These are phyloP conservation scores for Salvia rosmarinus DNA, from an alignment of 257 asterid genomes.

Conservation along the genomic window DNA sequence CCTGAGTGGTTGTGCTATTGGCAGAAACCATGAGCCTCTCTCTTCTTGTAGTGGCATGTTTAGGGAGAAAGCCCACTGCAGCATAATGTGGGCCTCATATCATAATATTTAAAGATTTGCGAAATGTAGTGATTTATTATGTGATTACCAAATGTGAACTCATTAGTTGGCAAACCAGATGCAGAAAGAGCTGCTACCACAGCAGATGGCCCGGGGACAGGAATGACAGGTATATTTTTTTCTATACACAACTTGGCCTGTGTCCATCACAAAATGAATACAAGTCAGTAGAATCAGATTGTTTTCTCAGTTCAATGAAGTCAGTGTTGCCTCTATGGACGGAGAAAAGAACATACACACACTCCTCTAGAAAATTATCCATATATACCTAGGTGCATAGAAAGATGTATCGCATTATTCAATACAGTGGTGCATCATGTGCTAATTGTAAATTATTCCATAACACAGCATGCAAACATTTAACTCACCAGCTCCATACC, in stretches of 20 bases:
- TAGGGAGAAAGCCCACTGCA: conserved; percentile 97
- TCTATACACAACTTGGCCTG: conserved; percentile 79
- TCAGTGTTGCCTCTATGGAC: conserved; percentile 13
- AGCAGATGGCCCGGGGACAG: conserved; percentile 97
- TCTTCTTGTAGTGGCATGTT: conserved; percentile 80
- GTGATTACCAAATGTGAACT: conserved; percentile 85
- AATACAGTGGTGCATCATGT: not conserved
- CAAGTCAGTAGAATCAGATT: not conserved
- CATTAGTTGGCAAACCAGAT: conserved; percentile 82
- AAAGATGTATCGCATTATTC: not conserved
- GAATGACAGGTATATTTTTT: conserved; percentile 71
- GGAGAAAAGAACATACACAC: not conserved
- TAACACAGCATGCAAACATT: conserved; percentile 20
- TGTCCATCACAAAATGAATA: conserved; percentile 36
- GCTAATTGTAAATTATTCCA: not conserved
- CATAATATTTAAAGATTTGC: conserved; percentile 16
- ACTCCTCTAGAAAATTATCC: not conserved
- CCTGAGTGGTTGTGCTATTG: conserved; percentile 68
- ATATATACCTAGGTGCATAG: not conserved
- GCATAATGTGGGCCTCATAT: conserved; percentile 23
- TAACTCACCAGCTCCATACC: conserved; percentile 84
- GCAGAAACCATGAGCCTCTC: conserved; percentile 78
- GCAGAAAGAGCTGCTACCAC: conserved; percentile 86
- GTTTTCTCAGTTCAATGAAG: conserved; percentile 9
- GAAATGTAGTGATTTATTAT: not conserved